Evolutionary conservation across 1,284 basidiomycete genomes (phyloP), one percentile per base, ranked within the genome.

Genomic region (Sporisorium iseilematis-ciliati): DNA sequence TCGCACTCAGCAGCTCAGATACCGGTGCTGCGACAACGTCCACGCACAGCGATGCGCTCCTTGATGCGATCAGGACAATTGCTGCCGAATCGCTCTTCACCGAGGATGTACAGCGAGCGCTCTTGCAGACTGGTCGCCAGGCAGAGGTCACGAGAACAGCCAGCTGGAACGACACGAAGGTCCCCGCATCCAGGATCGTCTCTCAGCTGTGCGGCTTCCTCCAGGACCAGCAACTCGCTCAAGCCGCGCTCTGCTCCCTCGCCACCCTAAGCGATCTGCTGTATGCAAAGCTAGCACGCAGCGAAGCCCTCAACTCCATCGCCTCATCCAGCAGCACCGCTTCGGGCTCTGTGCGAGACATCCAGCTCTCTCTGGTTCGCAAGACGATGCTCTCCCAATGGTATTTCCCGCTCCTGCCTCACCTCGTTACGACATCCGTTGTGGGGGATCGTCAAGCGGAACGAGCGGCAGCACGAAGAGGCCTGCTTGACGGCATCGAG

Each of bases 31-130:
- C 33, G 16, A 11, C 23, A 10, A n/a, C 11, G 10, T 40, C 29
- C n/a, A 16, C 25, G 2, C 45, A 31, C 12, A 25, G 20, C 1
- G 20, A 10, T 14, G 3, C 7, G 21, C 48, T 69, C 12, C 42
- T 64, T 4, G 66, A 66, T 1, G 41, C 54, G 16, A 53, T 79
- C 16, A 58, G 49, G 16, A 46, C 55, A 20, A 45, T 79, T 7
- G 75, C 65, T 7, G 64, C 74, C 1, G 55, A 57, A 12, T 77
- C 79, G 14, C 62, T 81, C 8, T 75, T 72, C 54, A 76, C 74
- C 12, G 58, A 68, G 26, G 65, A 72, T 29, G 74, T 68, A 8
- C 58, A 65, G 16, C 65, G 66, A 12, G 29, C 59, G 33, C 26
- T 75, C 10, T 42, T 75, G 46, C 72, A 75, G 48, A 58, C 63